Percentiles rank a stretch among this genome's conserved stretches.
These are phyloP conservation scores for Papiliotrema flavescens DNA, from an alignment of 1,284 basidiomycete genomes.

Conservation along the genomic window DNA sequence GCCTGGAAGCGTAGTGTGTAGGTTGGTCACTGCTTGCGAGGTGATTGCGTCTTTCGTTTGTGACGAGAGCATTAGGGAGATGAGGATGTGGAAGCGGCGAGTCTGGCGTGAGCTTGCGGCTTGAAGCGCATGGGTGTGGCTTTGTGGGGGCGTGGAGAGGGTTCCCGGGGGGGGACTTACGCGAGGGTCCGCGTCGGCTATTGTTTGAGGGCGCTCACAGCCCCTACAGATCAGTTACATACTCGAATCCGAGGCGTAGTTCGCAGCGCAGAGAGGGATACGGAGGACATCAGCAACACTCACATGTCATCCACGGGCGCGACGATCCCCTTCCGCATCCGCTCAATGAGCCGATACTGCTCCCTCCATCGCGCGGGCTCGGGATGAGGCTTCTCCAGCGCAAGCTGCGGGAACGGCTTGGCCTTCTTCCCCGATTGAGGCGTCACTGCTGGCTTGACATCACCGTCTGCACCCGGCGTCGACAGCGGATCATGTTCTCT, in stretches of 20 bases:
- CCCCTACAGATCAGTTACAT: slow-evolving; percentile 19
- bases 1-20: slow-evolving; percentile 70
- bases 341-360: slow-evolving; percentile 69
- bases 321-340: slow-evolving; percentile 66
- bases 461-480: neutral
- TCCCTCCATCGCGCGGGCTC: slow-evolving; percentile 70
- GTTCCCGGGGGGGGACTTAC: no score
- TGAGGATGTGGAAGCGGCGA: slow-evolving; percentile 74
- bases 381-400: slow-evolving; percentile 65
- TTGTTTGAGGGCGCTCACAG: slow-evolving; percentile 32
- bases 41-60: slow-evolving; percentile 92
- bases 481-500: no score
- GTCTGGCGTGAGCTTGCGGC: slow-evolving; percentile 53
- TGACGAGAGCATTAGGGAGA: slow-evolving; percentile 91
- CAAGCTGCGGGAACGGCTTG: slow-evolving; percentile 53
- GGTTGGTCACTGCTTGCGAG: slow-evolving; percentile 71
- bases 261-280: no score
- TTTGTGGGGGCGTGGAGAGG: no score
- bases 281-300: no score
- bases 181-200: slow-evolving; percentile 60
- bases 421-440: slow-evolving; percentile 30
- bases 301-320: slow-evolving; percentile 94
- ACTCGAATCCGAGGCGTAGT: neutral
- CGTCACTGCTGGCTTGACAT: slow-evolving; percentile 6
- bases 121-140: neutral